A percentile compares a stretch with the other conserved stretches of the same genome.
These are phyloP conservation scores for Umbilicus rupestris DNA, from an alignment of 164 flowering plant genomes.

Conservation along the genomic window DNA sequence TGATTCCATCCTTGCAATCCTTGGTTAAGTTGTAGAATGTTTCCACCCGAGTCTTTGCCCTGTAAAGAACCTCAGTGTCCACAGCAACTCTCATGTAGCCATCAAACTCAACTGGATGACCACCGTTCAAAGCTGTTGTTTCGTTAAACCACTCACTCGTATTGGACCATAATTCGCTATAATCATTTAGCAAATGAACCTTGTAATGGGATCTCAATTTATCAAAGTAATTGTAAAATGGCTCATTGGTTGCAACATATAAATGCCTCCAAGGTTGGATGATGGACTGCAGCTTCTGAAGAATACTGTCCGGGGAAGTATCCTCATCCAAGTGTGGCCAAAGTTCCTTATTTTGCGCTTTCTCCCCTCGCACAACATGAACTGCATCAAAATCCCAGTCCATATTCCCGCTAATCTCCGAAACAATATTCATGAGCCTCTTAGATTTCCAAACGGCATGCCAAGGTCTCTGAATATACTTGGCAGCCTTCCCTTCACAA, in stretches of 20 bases:
- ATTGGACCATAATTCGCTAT: slow-evolving; percentile 67
- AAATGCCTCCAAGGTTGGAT: slow-evolving; percentile 70
- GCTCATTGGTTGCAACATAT: slow-evolving; percentile 86
- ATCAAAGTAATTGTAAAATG: slow-evolving; percentile 78
- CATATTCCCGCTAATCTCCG: slow-evolving; percentile 79
- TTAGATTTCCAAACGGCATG: slow-evolving; percentile 92
- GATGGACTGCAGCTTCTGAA: slow-evolving; percentile 43
- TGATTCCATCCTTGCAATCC: slow-evolving; percentile 95
- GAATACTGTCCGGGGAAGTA: slow-evolving; percentile 64
- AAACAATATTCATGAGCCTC: slow-evolving; percentile 87
- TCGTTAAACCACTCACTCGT: slow-evolving; percentile 93
- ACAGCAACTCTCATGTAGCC: slow-evolving; percentile 95
- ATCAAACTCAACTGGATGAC: slow-evolving; percentile 76
- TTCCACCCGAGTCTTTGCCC: slow-evolving; percentile 77
- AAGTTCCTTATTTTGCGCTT: slow-evolving; percentile 67
- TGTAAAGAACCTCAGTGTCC: slow-evolving; percentile 82
- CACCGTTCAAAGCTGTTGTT: slow-evolving; percentile 52
- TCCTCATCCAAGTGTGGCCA: slow-evolving; percentile 90
- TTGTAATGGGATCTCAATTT: slow-evolving; percentile 68
- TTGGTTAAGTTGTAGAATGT: slow-evolving; percentile 80
- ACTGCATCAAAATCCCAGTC: slow-evolving; percentile 98
- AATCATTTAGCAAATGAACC: slow-evolving; percentile 86
- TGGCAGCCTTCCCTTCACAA: slow-evolving; percentile 83
- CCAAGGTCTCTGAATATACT: slow-evolving; percentile 84
- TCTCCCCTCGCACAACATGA: slow-evolving; percentile 91